These are phyloP conservation scores for Verticillium nubilum DNA, from an alignment of 2,329 filamentous ascomycete genomes.

Conservation along the genomic window DNA sequence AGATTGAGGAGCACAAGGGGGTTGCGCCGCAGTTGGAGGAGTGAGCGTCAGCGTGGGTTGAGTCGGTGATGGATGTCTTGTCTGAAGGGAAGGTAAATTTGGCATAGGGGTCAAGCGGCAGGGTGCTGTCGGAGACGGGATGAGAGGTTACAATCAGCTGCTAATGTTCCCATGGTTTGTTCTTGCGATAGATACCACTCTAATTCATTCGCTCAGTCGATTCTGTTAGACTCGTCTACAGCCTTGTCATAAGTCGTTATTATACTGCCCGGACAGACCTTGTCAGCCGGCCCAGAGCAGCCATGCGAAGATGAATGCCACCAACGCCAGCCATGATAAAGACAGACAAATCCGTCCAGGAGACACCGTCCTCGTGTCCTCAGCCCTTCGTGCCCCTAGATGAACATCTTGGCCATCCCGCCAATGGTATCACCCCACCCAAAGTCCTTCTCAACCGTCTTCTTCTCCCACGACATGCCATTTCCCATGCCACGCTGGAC, in stretches of 20 bases:
- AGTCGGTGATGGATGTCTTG: too few relatives aligned
- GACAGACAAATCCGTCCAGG: neutral
- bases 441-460: conserved; percentile 26
- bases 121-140: neutral
- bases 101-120: neutral
- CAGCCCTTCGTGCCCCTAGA: neutral
- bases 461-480: conserved; percentile 32
- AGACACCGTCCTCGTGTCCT: too few relatives aligned
- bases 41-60: too few relatives aligned
- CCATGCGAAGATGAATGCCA: neutral
- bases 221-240: neutral
- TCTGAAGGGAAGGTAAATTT: neutral
- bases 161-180: neutral
- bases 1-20: conserved; percentile 32
- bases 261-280: neutral
- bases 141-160: neutral
- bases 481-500: conserved; percentile 28
- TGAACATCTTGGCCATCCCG: conserved; percentile 33
- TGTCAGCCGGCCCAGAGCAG: neutral
- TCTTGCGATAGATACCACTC: neutral
- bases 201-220: neutral
- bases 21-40: conserved; percentile 9
- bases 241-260: neutral
- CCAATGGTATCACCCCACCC: conserved; percentile 29
- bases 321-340: neutral